These are phyloP conservation scores for Cladophialophora bantiana DNA, from an alignment of 2,329 filamentous ascomycete species.

Conservation along the genomic window DNA sequence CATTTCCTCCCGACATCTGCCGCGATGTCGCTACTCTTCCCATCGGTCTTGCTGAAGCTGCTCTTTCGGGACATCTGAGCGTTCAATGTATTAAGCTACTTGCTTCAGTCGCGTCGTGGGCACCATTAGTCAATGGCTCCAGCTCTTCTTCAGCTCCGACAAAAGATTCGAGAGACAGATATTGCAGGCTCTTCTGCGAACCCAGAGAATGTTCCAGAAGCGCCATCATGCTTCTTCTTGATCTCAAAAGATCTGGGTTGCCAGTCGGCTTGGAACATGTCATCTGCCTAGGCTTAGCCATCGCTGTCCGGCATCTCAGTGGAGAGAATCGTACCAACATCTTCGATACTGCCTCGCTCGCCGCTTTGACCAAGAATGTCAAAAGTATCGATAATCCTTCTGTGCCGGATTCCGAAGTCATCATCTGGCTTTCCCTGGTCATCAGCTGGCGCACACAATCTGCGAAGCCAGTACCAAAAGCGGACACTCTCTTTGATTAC, in stretches of 20 bases:
- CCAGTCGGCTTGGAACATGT: constrained; percentile 29
- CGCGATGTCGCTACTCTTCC: constrained; percentile 27
- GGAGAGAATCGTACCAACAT: constrained; percentile 33
- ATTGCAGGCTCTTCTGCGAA: constrained; percentile 31
- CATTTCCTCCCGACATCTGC: constrained; percentile 31
- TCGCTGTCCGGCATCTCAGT: constrained; percentile 30
- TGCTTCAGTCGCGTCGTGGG: constrained; percentile 25
- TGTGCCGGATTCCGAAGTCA: constrained; percentile 28
- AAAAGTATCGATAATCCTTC: constrained; percentile 29
- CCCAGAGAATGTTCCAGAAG: constrained; percentile 31
- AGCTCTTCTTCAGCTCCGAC: not conserved
- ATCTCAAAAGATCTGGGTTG: constrained; percentile 22
- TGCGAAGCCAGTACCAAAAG: constrained; percentile 14
- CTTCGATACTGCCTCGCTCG: constrained; percentile 30
- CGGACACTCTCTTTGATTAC: constrained; percentile 28
- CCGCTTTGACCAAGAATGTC: constrained; percentile 18
- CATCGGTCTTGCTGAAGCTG: constrained; percentile 30
- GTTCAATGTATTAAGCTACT: constrained; percentile 35
- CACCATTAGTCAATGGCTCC: constrained; percentile 14
- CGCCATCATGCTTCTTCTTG: constrained; percentile 26
- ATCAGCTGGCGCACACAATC: constrained; percentile 33
- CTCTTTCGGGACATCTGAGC: constrained; percentile 30
- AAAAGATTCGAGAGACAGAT: constrained; percentile 14
- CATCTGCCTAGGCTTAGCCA: constrained; percentile 29
- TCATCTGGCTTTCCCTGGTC: constrained; percentile 31